phyloP scores from a whole-genome alignment of 208 protist species.

The Wallacemonas sp. region DNA sequence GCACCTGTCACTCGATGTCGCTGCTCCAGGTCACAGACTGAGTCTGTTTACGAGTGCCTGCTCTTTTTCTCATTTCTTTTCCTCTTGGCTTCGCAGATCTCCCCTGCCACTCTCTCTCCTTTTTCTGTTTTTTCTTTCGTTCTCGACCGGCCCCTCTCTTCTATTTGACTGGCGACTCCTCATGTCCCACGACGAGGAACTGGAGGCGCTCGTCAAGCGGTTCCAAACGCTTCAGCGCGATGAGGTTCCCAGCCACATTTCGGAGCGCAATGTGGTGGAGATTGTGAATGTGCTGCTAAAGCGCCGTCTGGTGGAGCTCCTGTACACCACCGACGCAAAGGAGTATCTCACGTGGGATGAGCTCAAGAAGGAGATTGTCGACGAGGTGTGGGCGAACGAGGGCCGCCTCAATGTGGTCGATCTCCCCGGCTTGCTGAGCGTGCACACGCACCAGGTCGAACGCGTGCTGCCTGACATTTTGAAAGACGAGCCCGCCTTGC shows the following conservation, averaged over 20 bases:
- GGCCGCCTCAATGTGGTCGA: constrained; percentile 79
- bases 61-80: no score
- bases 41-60: no score
- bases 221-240: constrained; percentile 75
- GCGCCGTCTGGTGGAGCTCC: constrained; percentile 68
- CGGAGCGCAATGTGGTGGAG: constrained; percentile 82
- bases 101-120: background rate
- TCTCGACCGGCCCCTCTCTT: no score
- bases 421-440: constrained; percentile 66
- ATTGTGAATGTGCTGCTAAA: constrained; percentile 74
- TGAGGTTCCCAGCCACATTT: constrained; percentile 67
- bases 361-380: constrained; percentile 72
- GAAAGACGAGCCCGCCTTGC: constrained; percentile 45
- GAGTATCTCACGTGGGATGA: constrained; percentile 86
- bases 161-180: background rate
- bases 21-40: no score
- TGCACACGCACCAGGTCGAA: constrained; percentile 70
- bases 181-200: constrained; percentile 41
- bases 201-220: constrained; percentile 61
- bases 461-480: constrained; percentile 66
- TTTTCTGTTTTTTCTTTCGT: constrained; percentile 9
- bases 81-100: no score
- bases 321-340: constrained; percentile 82
- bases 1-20: no score
- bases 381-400: constrained; percentile 72